Conservation (phyloP, 2,329 filamentous ascomycete genomes). For the Dothideomycetes sp. region DNA sequence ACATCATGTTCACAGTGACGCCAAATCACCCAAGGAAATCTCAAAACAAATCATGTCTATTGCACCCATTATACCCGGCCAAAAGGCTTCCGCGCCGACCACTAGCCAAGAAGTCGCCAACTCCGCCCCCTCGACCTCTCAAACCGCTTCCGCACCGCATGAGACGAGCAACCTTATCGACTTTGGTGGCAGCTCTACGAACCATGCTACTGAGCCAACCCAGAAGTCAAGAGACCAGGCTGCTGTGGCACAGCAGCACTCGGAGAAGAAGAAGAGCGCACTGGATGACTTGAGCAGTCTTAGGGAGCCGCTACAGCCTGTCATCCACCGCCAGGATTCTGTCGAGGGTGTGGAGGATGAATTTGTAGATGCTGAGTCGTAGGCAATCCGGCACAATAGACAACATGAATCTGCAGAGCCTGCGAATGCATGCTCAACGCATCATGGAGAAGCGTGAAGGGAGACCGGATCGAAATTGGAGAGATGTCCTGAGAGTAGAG, state of each 20-base stretch:
- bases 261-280: slow-evolving; percentile 10
- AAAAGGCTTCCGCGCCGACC: slow-evolving; percentile 47
- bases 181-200: slow-evolving; percentile 2
- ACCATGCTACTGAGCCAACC: slow-evolving; percentile 4
- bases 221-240: too few relatives aligned
- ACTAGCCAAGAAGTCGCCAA: slow-evolving; percentile 22
- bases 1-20: slow-evolving; percentile 39
- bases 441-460: background rate
- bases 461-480: too few relatives aligned
- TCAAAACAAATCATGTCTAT: slow-evolving; percentile 73
- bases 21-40: slow-evolving; percentile 54
- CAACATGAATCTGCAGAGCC: background rate
- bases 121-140: slow-evolving; percentile 2
- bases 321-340: slow-evolving; percentile 26
- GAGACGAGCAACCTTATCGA: slow-evolving; percentile 8
- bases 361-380: slow-evolving; percentile 35
- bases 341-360: slow-evolving; percentile 32
- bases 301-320: slow-evolving; percentile 11
- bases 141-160: slow-evolving; percentile 2
- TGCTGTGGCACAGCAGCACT: slow-evolving; percentile 2
- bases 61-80: slow-evolving; percentile 72
- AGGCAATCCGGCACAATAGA: background rate
- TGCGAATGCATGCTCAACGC: background rate
- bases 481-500: too few relatives aligned
- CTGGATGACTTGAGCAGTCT: slow-evolving; percentile 6